Evolutionary conservation across 306 rosid genomes (phyloP), one percentile per base, ranked within the genome.

Genomic region (Mimosa pudica): DNA sequence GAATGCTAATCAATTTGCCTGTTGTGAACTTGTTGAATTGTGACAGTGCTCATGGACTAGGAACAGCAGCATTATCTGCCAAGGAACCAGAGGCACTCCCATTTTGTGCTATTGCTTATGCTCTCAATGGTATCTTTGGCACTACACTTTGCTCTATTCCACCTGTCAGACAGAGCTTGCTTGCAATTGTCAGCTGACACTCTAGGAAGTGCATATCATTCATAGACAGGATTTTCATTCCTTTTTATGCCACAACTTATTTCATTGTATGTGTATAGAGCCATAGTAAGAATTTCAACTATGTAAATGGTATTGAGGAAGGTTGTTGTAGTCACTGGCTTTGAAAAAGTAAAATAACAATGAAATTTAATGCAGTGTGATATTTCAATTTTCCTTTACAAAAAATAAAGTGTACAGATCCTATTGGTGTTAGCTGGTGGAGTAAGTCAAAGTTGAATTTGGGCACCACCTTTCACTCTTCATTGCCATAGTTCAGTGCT

Each of bases 31-130:
- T 66, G 66, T 30, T 80, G 66, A 18, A 36, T 80, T 82, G 77
- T 68, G 64, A 4, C 81, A 92, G 98, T 84, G 98, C 98, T 65
- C 98, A 92, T 74, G 98, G 98, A 71, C 85, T 95, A 65, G 98
- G 98, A 77, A 94, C 98, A 73, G 98, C 97, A 36, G 98, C 98
- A 41, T 87, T 94, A 80, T 91, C 97, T 66, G 97, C 94, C 52
- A 94, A 94, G 87, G 98, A 94, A 87, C 98, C 98, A 7, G 98
- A 92, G 84, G 97, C 98, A 80, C 97, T 95, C 60, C 97, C 98
- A 61, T 95, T 95, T 78, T 95, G 98, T 57, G 97, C 98, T 79
- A 91, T 95, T 78, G 97, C 98, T 57, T 91, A 95, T 79, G 98
- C 92, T 60, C 81, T 92, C 78, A 95, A 90, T 83, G 98, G 98